Evolutionary conservation across 2,329 filamentous ascomycete species (phyloP).

Genomic region (Fusarium pseudoanthophilum): DNA sequence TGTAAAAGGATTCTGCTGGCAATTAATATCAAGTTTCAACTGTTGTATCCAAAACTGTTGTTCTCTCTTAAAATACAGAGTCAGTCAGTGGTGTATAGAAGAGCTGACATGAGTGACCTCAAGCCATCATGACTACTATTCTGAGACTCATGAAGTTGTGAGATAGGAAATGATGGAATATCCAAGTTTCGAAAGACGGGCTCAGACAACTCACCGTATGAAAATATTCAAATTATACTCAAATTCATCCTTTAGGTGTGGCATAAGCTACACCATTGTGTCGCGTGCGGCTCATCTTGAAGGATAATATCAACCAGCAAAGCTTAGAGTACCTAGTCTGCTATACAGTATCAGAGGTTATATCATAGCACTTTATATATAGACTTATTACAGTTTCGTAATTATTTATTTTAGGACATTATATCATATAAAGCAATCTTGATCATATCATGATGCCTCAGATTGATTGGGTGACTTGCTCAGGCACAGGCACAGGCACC

Average conservation of each 20-base stretch:
- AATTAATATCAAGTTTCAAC: rapidly evolving
- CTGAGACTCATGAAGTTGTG: neutral
- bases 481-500: neutral
- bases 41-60: too few relatives aligned
- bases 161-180: neutral
- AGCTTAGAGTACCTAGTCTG: neutral
- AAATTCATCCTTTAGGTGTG: too few relatives aligned
- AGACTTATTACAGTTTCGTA: too few relatives aligned
- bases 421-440: neutral
- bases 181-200: rapidly evolving
- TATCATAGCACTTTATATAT: neutral
- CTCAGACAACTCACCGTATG: neutral
- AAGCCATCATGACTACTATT: neutral
- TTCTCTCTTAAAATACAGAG: neutral
- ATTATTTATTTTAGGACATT: neutral
- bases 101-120: neutral
- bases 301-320: neutral
- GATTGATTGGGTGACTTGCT: slow-evolving; percentile 11
- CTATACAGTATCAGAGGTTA: neutral
- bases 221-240: neutral
- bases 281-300: neutral
- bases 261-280: neutral
- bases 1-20: neutral
- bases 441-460: neutral
- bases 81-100: neutral